phyloP scores from a whole-genome alignment of 768 basidiomycete species.

The Tylopilus felleus region DNA sequence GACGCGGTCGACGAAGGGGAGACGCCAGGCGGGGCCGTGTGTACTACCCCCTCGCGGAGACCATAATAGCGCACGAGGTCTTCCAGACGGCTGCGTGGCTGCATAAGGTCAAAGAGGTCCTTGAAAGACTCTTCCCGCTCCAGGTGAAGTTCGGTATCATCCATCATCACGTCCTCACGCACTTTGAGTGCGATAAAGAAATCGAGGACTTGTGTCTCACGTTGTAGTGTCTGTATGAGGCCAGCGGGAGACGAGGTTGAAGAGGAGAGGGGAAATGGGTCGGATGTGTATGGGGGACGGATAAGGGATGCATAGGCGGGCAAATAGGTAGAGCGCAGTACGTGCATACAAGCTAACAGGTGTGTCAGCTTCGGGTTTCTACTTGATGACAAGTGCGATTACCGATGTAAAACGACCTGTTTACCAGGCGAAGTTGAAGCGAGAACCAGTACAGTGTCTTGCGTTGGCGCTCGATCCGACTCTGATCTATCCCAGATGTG shows the following conservation, averaged over 20 bases:
- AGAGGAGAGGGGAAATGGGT: conserved; percentile 64
- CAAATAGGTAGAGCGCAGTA: conserved; percentile 73
- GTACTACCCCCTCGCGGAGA: conserved; percentile 36
- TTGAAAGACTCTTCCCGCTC: conserved; percentile 73
- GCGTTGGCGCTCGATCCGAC: conserved; percentile 50
- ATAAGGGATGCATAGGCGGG: conserved; percentile 61
- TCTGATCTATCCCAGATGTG: conserved; percentile 36
- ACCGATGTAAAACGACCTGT: conserved; percentile 67
- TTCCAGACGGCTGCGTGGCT: conserved; percentile 73
- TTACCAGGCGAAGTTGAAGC: conserved; percentile 59
- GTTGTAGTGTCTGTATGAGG: conserved; percentile 50
- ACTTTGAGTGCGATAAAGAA: conserved; percentile 78
- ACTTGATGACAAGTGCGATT: background rate
- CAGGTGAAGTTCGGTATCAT: conserved; percentile 72
- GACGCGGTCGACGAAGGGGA: conserved; percentile 3
- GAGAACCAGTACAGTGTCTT: conserved; percentile 72
- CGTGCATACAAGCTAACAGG: conserved; percentile 68
- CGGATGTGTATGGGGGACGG: conserved; percentile 66
- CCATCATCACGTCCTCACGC: conserved; percentile 72
- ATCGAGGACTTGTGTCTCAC: conserved; percentile 75
- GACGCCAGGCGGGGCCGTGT: conserved; percentile 2
- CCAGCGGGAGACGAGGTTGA: conserved; percentile 20
- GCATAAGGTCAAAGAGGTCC: conserved; percentile 73
- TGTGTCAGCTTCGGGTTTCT: conserved; percentile 1
- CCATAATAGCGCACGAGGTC: conserved; percentile 58